Evolutionary conservation across 1,139 yeast species (phyloP).

Genomic region (Zygoascus hellenicus): DNA sequence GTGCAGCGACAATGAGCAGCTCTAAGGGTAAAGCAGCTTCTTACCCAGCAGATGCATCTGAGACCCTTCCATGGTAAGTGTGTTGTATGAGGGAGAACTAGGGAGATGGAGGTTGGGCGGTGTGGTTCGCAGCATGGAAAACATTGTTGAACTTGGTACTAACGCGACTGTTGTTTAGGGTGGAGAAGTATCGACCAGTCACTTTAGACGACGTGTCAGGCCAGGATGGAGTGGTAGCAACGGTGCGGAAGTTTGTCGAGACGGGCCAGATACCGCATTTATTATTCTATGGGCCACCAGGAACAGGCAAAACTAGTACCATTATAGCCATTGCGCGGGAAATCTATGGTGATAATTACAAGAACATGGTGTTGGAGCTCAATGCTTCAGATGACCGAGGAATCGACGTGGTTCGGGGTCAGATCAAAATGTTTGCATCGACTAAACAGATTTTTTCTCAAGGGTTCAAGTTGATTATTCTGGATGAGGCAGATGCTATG

Average conservation of each 20-base stretch:
- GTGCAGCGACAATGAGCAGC: not conserved
- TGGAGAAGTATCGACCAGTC: slow-evolving; percentile 90
- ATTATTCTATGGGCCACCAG: slow-evolving; percentile 95
- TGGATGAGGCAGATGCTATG: slow-evolving; percentile 99
- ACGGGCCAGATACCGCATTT: slow-evolving; percentile 85
- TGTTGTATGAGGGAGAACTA: too few species aligned
- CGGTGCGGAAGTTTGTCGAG: slow-evolving; percentile 74
- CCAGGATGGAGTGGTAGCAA: slow-evolving; percentile 77
- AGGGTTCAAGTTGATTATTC: slow-evolving; percentile 75
- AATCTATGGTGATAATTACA: slow-evolving; percentile 80
- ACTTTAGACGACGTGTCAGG: slow-evolving; percentile 84
- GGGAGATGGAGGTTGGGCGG: too few species aligned
- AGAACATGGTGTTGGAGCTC: slow-evolving; percentile 85
- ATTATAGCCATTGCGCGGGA: slow-evolving; percentile 86
- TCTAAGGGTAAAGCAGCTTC: too few species aligned
- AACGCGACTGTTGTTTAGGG: slow-evolving; percentile 42
- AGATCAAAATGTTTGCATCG: slow-evolving; percentile 77
- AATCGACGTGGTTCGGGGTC: slow-evolving; percentile 78
- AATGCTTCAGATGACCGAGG: slow-evolving; percentile 87
- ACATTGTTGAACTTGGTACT: not conserved
- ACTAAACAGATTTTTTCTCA: slow-evolving; percentile 78
- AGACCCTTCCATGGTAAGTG: slow-evolving; percentile 7
- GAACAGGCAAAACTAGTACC: slow-evolving; percentile 95
- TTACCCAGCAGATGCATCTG: not conserved
- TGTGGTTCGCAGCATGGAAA: too few species aligned